phyloP scores from a whole-genome alignment of 2,329 filamentous ascomycete species.

The Zopfia rhizophila region DNA sequence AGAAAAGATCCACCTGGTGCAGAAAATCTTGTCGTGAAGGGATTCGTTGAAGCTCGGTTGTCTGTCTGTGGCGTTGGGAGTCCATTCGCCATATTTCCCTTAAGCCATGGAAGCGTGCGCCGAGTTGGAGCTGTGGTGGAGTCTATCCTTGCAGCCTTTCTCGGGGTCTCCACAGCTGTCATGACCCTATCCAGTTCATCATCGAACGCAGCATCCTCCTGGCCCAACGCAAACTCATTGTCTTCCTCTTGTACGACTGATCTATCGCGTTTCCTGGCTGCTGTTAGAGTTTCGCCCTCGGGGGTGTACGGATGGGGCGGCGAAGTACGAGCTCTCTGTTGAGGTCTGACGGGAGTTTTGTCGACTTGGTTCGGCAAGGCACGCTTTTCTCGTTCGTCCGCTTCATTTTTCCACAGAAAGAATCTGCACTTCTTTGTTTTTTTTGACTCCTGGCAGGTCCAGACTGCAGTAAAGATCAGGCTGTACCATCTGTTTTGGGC shows the following conservation, averaged over 20 bases:
- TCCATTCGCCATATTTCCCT: constrained; percentile 28
- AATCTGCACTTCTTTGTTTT: constrained; percentile 61
- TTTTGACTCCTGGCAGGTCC: constrained; percentile 65
- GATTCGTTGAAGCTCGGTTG: constrained; percentile 17
- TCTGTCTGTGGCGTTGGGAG: constrained; percentile 44
- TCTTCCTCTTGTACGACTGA: constrained; percentile 37
- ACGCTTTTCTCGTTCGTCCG: constrained; percentile 58
- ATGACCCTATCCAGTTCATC: constrained; percentile 42
- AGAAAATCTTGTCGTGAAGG: constrained; percentile 22
- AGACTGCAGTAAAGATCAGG: constrained; percentile 54
- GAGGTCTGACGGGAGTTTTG: constrained; percentile 13
- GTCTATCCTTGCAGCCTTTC: constrained; percentile 52
- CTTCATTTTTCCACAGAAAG: constrained; percentile 68
- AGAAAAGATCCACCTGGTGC: constrained; percentile 18
- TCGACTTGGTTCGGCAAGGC: constrained; percentile 50
- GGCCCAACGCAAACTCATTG: constrained; percentile 46
- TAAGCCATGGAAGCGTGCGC: constrained; percentile 54
- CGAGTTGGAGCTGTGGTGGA: constrained; percentile 51
- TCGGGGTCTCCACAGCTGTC: constrained; percentile 50
- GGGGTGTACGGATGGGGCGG: constrained; percentile 34
- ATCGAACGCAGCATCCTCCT: constrained; percentile 42
- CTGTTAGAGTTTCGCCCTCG: constrained; percentile 15
- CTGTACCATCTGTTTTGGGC: neutral
- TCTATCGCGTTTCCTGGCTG: constrained; percentile 44
- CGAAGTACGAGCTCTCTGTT: constrained; percentile 14